Evolutionary conservation across 768 basidiomycete genomes (phyloP).

Genomic region (Phlebiopsis flavidoalba): DNA sequence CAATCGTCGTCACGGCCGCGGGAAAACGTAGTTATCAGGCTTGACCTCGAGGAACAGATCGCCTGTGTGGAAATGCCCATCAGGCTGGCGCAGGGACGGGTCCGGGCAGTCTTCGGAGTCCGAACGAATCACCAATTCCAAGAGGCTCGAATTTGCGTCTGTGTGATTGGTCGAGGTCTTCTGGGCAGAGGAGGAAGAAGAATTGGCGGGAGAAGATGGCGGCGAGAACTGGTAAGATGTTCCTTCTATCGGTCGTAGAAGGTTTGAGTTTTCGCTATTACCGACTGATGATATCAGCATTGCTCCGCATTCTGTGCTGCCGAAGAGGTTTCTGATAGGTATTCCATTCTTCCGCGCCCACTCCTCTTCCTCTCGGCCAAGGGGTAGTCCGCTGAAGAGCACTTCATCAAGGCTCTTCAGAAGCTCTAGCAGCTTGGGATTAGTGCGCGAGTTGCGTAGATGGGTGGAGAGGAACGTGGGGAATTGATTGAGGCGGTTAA

Average conservation of each 20-base stretch:
- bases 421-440: conserved; percentile 54
- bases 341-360: conserved; percentile 60
- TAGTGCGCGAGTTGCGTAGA: conserved; percentile 47
- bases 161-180: conserved; percentile 33
- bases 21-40: conserved; percentile 51
- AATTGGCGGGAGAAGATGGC: conserved; percentile 38
- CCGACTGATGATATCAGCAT: conserved; percentile 57
- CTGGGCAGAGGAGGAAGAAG: conserved; percentile 32
- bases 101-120: conserved; percentile 64
- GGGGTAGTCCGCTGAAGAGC: conserved; percentile 54
- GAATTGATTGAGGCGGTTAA: conserved; percentile 71
- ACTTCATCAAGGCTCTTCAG: conserved; percentile 55
- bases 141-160: conserved; percentile 43
- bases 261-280: conserved; percentile 12
- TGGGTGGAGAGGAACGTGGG: conserved; percentile 58
- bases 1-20: conserved; percentile 73
- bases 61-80: conserved; percentile 71
- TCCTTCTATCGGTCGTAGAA: conserved; percentile 20
- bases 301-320: conserved; percentile 69
- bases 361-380: conserved; percentile 60
- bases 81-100: conserved; percentile 43
- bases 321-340: conserved; percentile 56
- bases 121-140: conserved; percentile 61
- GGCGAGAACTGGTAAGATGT: conserved; percentile 31
- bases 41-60: conserved; percentile 63